Conservation (phyloP, 345 rosid genomes). For the Reutealis trisperma region DNA sequence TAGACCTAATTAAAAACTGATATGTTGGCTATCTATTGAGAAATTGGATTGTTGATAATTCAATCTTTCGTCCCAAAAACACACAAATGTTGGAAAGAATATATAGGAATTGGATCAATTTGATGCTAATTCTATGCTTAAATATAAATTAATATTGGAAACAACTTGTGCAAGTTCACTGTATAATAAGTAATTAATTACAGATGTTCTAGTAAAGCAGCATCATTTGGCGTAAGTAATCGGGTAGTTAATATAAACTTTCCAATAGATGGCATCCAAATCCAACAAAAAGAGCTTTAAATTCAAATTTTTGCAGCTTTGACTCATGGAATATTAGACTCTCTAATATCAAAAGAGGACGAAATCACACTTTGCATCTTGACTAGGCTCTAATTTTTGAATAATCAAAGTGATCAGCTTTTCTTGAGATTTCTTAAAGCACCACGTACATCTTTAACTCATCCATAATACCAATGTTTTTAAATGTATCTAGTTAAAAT, state of each 20-base stretch:
- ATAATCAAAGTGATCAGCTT: conserved; percentile 12
- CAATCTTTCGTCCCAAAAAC: too few species aligned
- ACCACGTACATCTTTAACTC: conserved; percentile 3
- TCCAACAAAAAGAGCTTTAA: conserved; percentile 12
- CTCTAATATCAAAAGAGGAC: conserved; percentile 18
- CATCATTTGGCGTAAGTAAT: background rate
- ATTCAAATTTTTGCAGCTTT: conserved; percentile 9
- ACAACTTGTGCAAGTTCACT: too few species aligned
- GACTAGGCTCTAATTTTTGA: background rate
- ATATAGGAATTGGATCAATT: too few species aligned
- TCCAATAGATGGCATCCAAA: background rate
- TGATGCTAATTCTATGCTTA: too few species aligned
- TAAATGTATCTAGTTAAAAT: background rate
- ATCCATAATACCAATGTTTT: conserved; percentile 5
- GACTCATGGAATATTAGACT: background rate
- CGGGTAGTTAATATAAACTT: background rate
- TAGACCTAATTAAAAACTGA: too few species aligned
- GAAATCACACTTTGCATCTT: conserved; percentile 28
- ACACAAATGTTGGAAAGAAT: too few species aligned
- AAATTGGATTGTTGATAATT: too few species aligned
- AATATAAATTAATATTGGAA: too few species aligned
- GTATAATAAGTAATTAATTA: too few species aligned
- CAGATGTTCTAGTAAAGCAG: background rate
- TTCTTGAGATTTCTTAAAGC: conserved; percentile 22
- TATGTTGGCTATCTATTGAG: too few species aligned